Evolutionary conservation across 805 yeast species (phyloP), one percentile per base, ranked within the genome.

Genomic region (Monosporozyma unispora): DNA sequence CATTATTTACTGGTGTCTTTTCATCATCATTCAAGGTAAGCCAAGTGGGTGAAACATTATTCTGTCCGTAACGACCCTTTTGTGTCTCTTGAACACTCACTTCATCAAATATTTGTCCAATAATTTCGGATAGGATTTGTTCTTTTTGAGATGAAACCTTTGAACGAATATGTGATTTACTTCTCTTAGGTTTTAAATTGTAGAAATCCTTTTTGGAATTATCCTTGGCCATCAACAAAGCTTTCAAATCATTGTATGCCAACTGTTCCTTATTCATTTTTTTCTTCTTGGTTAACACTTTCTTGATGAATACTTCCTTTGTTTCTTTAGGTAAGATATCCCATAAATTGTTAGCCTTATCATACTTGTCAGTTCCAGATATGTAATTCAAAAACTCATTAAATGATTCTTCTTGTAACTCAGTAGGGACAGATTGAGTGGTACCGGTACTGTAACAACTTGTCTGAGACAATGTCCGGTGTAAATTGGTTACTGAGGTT

Each of bases 391-490:
- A 23, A 41, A 53, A 49, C 19, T 53, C 56, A 46, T 51, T 49
- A 37, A 49, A 49, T 2, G 51, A 48, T 14, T 49, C 54, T 22
- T 44, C 48, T 25, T 46, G 29, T 12, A 23, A 8, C 6, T 16
- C 47, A n/a, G 6, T 21, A 10, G 22, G 43, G 7, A 45, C 28
- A n/a, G 42, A 21, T 35, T 45, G 47, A 5, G 53, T 50, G 1
- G 57, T 50, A 4, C 50, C 51, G 1, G 51, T 49, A 44, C 54
- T 52, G 40, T 52, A 54, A 19, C 45, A 29, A 51, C 57, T 54
- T 33, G 56, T 49, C 37, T 52, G 56, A 2, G 57, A 54, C 9
- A 49, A 18, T 1, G 51, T 45, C 42, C 54, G 42, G n/a, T 47
- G 54, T 10, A 54, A 27, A 22, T 44, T 50, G 7, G 27, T 37